Percentiles rank a stretch among this genome's conserved stretches.
Evolutionary conservation across 176 grass and related monocot genomes (phyloP).

Genomic region (Avena insularis): DNA sequence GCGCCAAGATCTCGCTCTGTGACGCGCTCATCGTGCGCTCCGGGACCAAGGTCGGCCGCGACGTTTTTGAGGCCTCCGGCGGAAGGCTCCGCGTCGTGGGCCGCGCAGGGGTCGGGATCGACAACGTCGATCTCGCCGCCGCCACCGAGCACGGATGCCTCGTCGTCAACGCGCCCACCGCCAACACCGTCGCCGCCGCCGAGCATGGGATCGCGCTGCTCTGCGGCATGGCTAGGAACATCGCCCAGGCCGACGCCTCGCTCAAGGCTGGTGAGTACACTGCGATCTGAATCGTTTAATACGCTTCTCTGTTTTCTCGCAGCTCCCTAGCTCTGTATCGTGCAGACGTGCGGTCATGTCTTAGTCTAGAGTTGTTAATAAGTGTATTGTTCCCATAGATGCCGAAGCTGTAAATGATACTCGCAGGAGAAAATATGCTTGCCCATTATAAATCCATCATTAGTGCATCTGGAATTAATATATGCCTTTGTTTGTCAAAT

Average conservation of each 20-base stretch:
- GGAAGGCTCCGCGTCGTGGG: constrained; percentile 80
- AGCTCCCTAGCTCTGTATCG: background rate
- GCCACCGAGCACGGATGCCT: constrained; percentile 92
- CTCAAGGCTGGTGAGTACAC: constrained; percentile 74
- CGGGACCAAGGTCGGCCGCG: constrained; percentile 73
- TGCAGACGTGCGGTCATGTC: constrained; percentile 22
- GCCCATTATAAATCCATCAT: background rate
- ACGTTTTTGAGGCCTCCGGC: constrained; percentile 74
- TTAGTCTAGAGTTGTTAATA: background rate
- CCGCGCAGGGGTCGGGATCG: constrained; percentile 80
- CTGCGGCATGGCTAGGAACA: constrained; percentile 73
- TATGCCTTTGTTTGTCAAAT: background rate
- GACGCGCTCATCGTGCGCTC: constrained; percentile 90
- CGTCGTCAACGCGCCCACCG: constrained; percentile 89
- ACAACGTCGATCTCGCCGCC: constrained; percentile 91
- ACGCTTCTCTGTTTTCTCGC: background rate
- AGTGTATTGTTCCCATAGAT: background rate
- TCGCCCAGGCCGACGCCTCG: constrained; percentile 79
- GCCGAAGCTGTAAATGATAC: background rate
- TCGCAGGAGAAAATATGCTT: background rate
- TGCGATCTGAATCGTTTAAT: background rate
- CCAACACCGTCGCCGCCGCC: constrained; percentile 82
- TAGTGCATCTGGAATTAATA: constrained; percentile 2
- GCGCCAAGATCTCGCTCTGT: constrained; percentile 82
- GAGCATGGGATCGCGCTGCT: constrained; percentile 85